Percentiles rank a stretch among this genome's conserved stretches.
Evolutionary conservation across 768 basidiomycete genomes (phyloP).

Genomic region (Pisolithus orientalis): DNA sequence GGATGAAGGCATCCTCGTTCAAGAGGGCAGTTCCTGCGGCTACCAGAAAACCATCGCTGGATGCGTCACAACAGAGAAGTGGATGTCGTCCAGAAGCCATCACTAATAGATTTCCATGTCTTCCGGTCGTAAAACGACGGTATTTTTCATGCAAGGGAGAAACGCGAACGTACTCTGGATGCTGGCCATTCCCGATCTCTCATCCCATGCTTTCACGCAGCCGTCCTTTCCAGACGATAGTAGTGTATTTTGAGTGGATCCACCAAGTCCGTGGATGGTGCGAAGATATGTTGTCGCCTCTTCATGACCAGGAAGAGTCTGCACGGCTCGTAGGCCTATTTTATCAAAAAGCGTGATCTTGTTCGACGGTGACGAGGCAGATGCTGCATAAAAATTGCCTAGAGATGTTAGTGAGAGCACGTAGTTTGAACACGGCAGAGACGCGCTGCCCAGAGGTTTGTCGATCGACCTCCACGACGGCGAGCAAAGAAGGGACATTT

Average conservation of each 20-base stretch:
- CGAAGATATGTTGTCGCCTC: slow-evolving; percentile 51
- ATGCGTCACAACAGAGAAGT: slow-evolving; percentile 65
- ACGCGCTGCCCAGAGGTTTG: slow-evolving; percentile 25
- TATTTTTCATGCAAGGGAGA: background rate
- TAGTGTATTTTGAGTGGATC: slow-evolving; percentile 37
- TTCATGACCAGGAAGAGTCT: slow-evolving; percentile 52
- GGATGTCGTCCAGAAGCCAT: slow-evolving; percentile 38
- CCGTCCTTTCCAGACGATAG: slow-evolving; percentile 71
- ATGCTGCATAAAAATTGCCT: slow-evolving; percentile 50
- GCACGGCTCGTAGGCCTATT: slow-evolving; percentile 38
- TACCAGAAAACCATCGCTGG: slow-evolving; percentile 62
- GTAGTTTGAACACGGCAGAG: slow-evolving; percentile 43
- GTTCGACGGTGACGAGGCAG: slow-evolving; percentile 56
- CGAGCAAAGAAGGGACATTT: slow-evolving; percentile 22
- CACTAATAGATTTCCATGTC: slow-evolving; percentile 34
- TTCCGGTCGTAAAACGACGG: slow-evolving; percentile 34
- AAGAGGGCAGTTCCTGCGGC: slow-evolving; percentile 81
- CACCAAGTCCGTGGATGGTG: slow-evolving; percentile 36
- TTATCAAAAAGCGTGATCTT: slow-evolving; percentile 65
- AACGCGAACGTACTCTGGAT: slow-evolving; percentile 51
- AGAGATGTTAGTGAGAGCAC: slow-evolving; percentile 52
- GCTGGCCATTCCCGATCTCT: slow-evolving; percentile 43
- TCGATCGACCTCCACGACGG: slow-evolving; percentile 14
- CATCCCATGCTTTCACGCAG: slow-evolving; percentile 70
- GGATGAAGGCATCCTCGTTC: slow-evolving; percentile 72